Percentiles rank a stretch among this genome's conserved stretches.
Evolutionary conservation across 192 early-diverging fungal genomes (phyloP).

Genomic region (Phlyctochytrium arcticum): DNA sequence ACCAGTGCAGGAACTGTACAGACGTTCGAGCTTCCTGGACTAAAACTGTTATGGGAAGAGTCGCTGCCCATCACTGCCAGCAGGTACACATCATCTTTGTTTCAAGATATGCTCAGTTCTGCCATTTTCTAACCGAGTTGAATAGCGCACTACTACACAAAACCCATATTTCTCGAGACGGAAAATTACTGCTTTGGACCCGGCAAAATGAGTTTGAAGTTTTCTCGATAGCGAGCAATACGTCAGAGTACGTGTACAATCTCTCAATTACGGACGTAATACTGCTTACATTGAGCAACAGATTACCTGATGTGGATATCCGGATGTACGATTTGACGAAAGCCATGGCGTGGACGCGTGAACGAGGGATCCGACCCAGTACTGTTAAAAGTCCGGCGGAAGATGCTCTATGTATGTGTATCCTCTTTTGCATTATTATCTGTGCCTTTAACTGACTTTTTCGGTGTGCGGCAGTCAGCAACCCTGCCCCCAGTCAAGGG

Average conservation of each 20-base stretch:
- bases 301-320: conserved; percentile 9
- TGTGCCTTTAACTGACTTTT: too few species aligned
- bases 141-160: too few species aligned
- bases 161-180: conserved; percentile 2
- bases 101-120: too few species aligned
- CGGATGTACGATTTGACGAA: conserved; percentile 19
- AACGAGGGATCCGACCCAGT: not conserved
- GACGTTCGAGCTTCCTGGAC: conserved; percentile 19
- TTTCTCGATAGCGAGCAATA: conserved; percentile 3
- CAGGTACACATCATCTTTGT: too few species aligned
- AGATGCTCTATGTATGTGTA: conserved; percentile 25
- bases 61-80: not conserved
- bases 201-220: conserved; percentile 7
- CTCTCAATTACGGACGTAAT: not conserved
- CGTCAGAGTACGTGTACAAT: not conserved
- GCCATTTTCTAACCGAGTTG: too few species aligned
- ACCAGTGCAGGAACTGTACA: not conserved
- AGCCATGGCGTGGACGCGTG: conserved; percentile 16
- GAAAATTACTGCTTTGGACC: conserved; percentile 5
- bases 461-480: too few species aligned
- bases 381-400: conserved; percentile 3
- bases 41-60: conserved; percentile 10
- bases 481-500: too few species aligned
- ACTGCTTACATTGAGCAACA: not conserved
- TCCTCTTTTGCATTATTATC: too few species aligned